Evolutionary conservation across 345 rosid species (phyloP).

Genomic region (Citrus unshiu): DNA sequence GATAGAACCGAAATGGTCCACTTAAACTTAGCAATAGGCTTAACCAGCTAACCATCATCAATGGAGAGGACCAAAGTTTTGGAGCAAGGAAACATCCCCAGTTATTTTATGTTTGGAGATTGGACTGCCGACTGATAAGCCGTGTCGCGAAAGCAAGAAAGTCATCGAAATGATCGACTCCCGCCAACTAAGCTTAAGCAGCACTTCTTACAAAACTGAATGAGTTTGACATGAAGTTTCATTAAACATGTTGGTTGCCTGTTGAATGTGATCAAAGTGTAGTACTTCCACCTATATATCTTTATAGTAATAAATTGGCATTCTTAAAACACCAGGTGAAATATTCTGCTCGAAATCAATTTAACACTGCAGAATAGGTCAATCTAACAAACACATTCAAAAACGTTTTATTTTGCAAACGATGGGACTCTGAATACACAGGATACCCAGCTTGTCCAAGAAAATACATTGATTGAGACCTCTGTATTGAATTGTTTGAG

Average conservation of each 20-base stretch:
- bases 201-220: neutral
- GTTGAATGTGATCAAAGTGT: constrained; percentile 1
- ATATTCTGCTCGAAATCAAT: neutral
- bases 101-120: neutral
- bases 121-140: neutral
- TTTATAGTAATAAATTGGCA: neutral
- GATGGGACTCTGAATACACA: constrained; percentile 3
- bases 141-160: constrained; percentile 8
- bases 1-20: neutral
- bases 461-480: neutral
- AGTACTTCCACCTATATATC: neutral
- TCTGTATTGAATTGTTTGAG: neutral
- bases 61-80: constrained; percentile 5
- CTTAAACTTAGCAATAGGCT: neutral
- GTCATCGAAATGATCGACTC: no score
- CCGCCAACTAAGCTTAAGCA: neutral
- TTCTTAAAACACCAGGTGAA: neutral
- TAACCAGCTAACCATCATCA: neutral
- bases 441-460: neutral
- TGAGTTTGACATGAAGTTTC: neutral
- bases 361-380: neutral
- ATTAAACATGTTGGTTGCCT: neutral
- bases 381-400: neutral
- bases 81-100: neutral
- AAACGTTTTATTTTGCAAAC: neutral